A percentile compares a stretch with the other conserved stretches of the same genome.
Evolutionary conservation across 345 rosid genomes (phyloP).

Genomic region (Moringa oleifera): DNA sequence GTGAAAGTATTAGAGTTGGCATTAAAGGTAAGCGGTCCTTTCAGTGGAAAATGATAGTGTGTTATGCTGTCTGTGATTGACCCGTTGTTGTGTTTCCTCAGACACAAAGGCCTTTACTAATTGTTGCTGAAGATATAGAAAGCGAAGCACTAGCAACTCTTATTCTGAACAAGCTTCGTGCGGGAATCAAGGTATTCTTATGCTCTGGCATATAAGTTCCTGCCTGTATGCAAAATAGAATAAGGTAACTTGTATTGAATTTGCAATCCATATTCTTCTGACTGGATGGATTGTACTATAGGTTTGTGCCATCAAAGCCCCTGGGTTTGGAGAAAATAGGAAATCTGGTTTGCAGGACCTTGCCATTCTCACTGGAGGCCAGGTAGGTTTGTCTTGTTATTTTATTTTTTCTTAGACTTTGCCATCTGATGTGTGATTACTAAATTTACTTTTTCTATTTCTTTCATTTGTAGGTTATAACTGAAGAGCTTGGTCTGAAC

Average conservation of each 20-base stretch:
- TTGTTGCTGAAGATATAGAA: slow-evolving; percentile 49
- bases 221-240: not conserved
- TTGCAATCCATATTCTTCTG: not conserved
- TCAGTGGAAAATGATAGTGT: not conserved
- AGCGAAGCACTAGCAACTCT: slow-evolving; percentile 45
- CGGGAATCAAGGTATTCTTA: slow-evolving; percentile 32
- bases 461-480: slow-evolving; percentile 26
- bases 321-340: slow-evolving; percentile 50
- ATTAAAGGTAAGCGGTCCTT: slow-evolving; percentile 22
- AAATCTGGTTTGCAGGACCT: slow-evolving; percentile 38
- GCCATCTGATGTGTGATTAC: not conserved
- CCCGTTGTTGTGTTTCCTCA: slow-evolving; percentile 7
- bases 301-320: slow-evolving; percentile 51
- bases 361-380: slow-evolving; percentile 41
- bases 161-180: slow-evolving; percentile 43
- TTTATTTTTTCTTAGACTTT: not conserved
- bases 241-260: not conserved
- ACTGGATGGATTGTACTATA: not conserved
- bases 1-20: slow-evolving; percentile 43
- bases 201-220: no score
- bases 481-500: slow-evolving; percentile 41
- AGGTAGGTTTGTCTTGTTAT: slow-evolving; percentile 15
- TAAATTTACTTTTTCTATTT: not conserved
- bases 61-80: not conserved
- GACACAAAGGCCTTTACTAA: slow-evolving; percentile 44